Evolutionary conservation across 768 basidiomycete species (phyloP).

Genomic region (Cantharellus anzutake): DNA sequence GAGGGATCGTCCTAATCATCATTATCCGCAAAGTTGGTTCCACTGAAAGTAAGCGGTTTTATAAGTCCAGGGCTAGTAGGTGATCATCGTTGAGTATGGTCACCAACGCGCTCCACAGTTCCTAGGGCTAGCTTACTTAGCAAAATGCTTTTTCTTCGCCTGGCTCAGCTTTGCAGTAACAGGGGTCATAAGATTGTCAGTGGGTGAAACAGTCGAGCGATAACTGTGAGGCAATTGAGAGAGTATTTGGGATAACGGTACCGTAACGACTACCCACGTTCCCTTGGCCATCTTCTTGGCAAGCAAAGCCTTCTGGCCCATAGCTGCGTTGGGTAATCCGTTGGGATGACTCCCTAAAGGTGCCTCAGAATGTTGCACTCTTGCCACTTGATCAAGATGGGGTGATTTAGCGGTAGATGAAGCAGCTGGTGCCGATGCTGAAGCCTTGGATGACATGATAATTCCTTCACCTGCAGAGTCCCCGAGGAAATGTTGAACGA

Average conservation of each 20-base stretch:
- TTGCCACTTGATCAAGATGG: slow-evolving; percentile 61
- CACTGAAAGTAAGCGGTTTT: background rate
- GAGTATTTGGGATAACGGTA: slow-evolving; percentile 5
- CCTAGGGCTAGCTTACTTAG: slow-evolving; percentile 37
- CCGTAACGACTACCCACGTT: slow-evolving; percentile 33
- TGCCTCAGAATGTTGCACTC: slow-evolving; percentile 59
- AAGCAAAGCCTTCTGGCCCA: slow-evolving; percentile 81
- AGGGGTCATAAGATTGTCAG: slow-evolving; percentile 89
- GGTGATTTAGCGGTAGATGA: slow-evolving; percentile 20
- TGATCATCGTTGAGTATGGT: background rate
- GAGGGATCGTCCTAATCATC: background rate
- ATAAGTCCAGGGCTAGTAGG: background rate
- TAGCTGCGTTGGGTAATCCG: slow-evolving; percentile 31
- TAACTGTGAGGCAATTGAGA: slow-evolving; percentile 32
- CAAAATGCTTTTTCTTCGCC: slow-evolving; percentile 85
- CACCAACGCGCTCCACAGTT: background rate
- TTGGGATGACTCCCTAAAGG: slow-evolving; percentile 51
- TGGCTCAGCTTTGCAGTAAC: slow-evolving; percentile 81
- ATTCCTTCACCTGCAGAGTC: background rate
- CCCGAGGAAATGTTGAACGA: too few species aligned
- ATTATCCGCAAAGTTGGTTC: background rate
- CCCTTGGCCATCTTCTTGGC: slow-evolving; percentile 86
- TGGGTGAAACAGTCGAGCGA: slow-evolving; percentile 76
- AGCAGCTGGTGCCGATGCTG: background rate
- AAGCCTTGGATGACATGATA: background rate